Base-by-base conservation (phyloP, 257 asterid species). In the Oldenlandia corymbosa region DNA sequence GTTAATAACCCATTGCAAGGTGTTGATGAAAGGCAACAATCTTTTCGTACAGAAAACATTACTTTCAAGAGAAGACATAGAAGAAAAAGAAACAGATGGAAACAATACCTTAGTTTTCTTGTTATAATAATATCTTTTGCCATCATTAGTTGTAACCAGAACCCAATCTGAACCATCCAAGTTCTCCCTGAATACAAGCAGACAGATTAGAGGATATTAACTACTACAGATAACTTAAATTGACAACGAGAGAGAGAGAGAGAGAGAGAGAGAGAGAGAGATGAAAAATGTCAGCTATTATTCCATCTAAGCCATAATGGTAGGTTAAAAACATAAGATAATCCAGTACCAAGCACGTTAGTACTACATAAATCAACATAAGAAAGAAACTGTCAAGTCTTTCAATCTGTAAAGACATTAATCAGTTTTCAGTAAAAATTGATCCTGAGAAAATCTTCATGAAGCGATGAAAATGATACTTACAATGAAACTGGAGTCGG, bases 151-250 rank as follows among this genome's bases (percentile, higher is more conserved):
- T 73, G 85, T 77, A 72, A 93, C 95, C 71, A 81, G 70, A 65
- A 83, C 79, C 99, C 99, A 93, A 70, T 93, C 96, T 55, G 96
- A 84, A 69, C 93, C 94, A 43, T 81, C 71, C 76, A 93, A 67
- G 75, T 81, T 93, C 84, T 90, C 95, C 93, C 99, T 93, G 82
- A 36, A 49, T 34, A 72, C 24, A 50, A 52, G 36, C 55, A 49
- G 75, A 55, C 58, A 74, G 34, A 65, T 63, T 56, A 65, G 61
- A 68, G 45, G 47, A 30, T 63, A 47, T 69, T 65, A 50, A 56
- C 51, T 45, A 58, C 17, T 16, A 3, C 18, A 49, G 14, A 4
- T 1, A 49, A 5, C 27, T 17, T 14, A n/a, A n/a, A n/a, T n/a
- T n/a, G n/a, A n/a, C n/a, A n/a, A n/a, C n/a, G n/a, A n/a, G n/a